A percentile compares a stretch with the other conserved stretches of the same genome.
Evolutionary conservation across 1,284 basidiomycete genomes (phyloP).

Genomic region (Malassezia japonica): DNA sequence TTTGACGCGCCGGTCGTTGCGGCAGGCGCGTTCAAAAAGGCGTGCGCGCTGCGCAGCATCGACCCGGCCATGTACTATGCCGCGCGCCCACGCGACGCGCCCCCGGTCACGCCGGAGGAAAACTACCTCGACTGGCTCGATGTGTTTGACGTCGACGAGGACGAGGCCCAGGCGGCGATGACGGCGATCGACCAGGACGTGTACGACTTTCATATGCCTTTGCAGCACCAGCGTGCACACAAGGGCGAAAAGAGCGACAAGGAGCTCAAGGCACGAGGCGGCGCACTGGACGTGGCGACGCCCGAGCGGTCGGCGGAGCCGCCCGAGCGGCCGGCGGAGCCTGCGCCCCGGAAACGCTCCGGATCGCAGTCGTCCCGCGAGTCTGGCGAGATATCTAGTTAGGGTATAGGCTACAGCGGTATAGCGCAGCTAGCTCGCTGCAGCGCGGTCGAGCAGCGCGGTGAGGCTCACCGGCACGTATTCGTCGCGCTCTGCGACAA

Average conservation of each 20-base stretch:
- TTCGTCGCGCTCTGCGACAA: background rate
- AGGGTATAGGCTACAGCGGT: conserved; percentile 3
- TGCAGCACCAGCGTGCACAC: conserved; percentile 6
- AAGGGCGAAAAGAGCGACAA: background rate
- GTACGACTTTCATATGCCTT: conserved; percentile 23
- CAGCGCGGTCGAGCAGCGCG: conserved; percentile 7
- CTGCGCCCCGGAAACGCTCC: background rate
- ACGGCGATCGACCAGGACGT: conserved; percentile 31
- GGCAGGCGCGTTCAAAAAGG: conserved; percentile 34
- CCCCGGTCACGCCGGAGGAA: conserved; percentile 11
- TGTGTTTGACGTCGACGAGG: conserved; percentile 36
- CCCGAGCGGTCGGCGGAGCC: background rate
- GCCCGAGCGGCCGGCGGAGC: background rate
- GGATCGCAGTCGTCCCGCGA: background rate
- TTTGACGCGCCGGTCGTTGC: conserved; percentile 41
- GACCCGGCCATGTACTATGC: conserved; percentile 23
- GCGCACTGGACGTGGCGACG: background rate
- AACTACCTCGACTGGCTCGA: conserved; percentile 24
- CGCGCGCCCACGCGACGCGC: conserved; percentile 9
- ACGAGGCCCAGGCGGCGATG: conserved; percentile 28
- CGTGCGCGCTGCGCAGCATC: conserved; percentile 22
- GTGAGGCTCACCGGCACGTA: conserved; percentile 11
- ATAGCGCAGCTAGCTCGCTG: background rate
- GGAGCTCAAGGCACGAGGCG: background rate
- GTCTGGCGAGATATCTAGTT: conserved; percentile 3